phyloP scores from a whole-genome alignment of 306 rosid genomes.

The Sesbania bispinosa region DNA sequence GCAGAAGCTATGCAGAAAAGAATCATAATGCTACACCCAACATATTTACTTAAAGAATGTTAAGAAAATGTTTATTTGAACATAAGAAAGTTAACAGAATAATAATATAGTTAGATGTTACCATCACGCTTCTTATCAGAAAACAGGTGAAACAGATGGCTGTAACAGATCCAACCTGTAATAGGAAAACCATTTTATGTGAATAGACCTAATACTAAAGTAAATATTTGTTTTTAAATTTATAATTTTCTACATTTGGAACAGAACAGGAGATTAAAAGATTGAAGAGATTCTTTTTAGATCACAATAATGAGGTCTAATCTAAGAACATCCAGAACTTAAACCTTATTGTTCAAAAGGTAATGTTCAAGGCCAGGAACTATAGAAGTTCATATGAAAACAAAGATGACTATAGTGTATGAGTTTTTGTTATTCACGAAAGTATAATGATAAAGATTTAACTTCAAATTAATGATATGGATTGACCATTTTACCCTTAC shows the following conservation, averaged over 20 bases:
- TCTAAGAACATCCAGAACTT: neutral
- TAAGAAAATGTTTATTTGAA: neutral
- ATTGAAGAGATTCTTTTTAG: neutral
- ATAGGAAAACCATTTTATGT: neutral
- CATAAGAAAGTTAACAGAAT: neutral
- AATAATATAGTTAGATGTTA: slow-evolving; percentile 36
- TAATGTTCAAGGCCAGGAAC: neutral
- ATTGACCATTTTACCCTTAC: too few relatives aligned
- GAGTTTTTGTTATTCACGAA: too few relatives aligned
- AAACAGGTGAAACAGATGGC: slow-evolving; percentile 96
- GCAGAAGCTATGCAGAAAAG: slow-evolving; percentile 3
- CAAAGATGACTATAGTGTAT: too few relatives aligned
- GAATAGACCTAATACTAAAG: slow-evolving; percentile 11
- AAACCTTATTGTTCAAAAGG: neutral
- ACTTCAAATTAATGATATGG: too few relatives aligned
- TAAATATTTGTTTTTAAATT: neutral
- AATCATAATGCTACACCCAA: neutral
- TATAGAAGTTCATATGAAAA: too few relatives aligned
- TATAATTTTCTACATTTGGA: neutral
- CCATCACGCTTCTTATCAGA: slow-evolving; percentile 89
- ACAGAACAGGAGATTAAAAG: neutral
- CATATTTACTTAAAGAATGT: neutral
- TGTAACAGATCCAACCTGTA: slow-evolving; percentile 95
- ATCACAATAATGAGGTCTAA: neutral
- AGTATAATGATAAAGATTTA: too few relatives aligned